Evolutionary conservation across 2,329 filamentous ascomycete genomes (phyloP).

Genomic region (Nemania abortiva): DNA sequence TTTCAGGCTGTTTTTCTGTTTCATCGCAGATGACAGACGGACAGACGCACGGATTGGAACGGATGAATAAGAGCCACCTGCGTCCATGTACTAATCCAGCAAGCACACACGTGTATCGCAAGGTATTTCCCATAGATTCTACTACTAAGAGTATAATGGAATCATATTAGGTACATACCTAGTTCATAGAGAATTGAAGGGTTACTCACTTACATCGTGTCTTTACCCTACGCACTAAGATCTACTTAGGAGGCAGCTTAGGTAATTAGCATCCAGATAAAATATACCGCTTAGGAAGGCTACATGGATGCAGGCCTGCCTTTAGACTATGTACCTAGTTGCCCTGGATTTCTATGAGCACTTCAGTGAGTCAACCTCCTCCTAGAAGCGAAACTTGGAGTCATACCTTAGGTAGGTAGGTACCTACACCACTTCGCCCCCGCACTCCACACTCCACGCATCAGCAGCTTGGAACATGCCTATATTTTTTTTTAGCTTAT

Average conservation of each 20-base stretch:
- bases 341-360: too few species aligned
- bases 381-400: neutral
- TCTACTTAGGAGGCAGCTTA: too few species aligned
- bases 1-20: conserved; percentile 27
- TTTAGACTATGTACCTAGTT: too few species aligned
- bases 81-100: neutral
- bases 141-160: neutral
- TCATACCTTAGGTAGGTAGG: too few species aligned
- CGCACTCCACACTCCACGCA: conserved; percentile 5
- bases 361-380: neutral
- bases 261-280: too few species aligned
- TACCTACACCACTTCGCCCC: neutral
- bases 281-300: too few species aligned
- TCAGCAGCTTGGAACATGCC: neutral
- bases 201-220: too few species aligned
- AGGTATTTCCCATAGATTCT: too few species aligned
- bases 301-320: too few species aligned
- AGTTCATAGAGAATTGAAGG: too few species aligned
- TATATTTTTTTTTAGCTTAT: conserved; percentile 36
- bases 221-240: too few species aligned
- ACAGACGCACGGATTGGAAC: neutral
- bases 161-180: too few species aligned
- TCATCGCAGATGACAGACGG: conserved; percentile 1
- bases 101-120: neutral
- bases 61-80: conserved; percentile 1